Conservation (phyloP, 1,139 yeast genomes). For the Nematodospora anomalae region DNA sequence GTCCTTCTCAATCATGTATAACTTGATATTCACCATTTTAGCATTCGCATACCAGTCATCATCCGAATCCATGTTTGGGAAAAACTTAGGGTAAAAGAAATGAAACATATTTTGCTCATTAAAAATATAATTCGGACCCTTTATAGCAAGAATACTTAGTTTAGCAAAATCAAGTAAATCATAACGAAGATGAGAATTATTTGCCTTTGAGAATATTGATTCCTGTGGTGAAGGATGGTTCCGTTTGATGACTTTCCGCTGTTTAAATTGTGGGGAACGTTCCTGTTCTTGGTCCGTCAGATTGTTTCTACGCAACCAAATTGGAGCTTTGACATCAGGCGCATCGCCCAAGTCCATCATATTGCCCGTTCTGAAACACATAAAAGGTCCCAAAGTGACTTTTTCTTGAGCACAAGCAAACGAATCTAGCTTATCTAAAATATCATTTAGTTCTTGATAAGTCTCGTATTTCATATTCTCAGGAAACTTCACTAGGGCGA, state of each 20-base stretch:
- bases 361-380: slow-evolving; percentile 11
- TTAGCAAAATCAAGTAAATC: slow-evolving; percentile 40
- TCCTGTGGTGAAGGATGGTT: not conserved
- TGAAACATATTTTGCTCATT: slow-evolving; percentile 48
- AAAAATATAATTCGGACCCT: slow-evolving; percentile 39
- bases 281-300: slow-evolving; percentile 1
- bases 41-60: slow-evolving; percentile 42
- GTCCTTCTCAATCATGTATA: slow-evolving; percentile 16
- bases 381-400: slow-evolving; percentile 35
- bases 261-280: not conserved
- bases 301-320: not conserved
- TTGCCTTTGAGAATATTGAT: slow-evolving; percentile 22
- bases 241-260: not conserved
- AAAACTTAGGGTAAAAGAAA: slow-evolving; percentile 48
- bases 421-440: slow-evolving; percentile 30
- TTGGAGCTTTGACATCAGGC: not conserved
- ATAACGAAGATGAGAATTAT: slow-evolving; percentile 36
- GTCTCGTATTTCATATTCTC: slow-evolving; percentile 32
- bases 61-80: slow-evolving; percentile 46
- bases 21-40: slow-evolving; percentile 19
- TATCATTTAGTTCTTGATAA: slow-evolving; percentile 27
- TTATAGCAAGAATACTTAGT: slow-evolving; percentile 43
- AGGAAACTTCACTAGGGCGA: slow-evolving; percentile 39
- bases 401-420: slow-evolving; percentile 5
- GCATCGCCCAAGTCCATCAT: not conserved